These are phyloP conservation scores for Citropsis articulata DNA, from an alignment of 345 rosid genomes.

Conservation along the genomic window DNA sequence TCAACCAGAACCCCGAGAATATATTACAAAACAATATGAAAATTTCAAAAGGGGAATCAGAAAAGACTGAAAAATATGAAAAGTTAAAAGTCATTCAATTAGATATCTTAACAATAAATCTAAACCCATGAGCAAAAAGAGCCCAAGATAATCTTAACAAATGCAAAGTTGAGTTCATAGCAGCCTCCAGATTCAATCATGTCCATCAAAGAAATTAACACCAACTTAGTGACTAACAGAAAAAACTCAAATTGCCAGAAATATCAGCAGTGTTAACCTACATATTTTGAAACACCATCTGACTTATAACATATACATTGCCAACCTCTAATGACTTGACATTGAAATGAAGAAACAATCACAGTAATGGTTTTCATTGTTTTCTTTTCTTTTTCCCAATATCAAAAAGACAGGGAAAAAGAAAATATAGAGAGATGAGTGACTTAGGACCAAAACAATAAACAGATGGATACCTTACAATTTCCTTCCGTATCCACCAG, in stretches of 20 bases:
- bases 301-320: background rate
- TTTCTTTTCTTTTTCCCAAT: background rate
- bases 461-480: constrained; percentile 20
- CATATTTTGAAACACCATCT: background rate
- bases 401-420: background rate
- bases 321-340: background rate
- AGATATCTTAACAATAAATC: too few species aligned
- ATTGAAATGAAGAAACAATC: background rate
- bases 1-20: background rate
- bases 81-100: too few species aligned
- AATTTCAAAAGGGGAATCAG: background rate
- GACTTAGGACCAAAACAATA: background rate
- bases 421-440: background rate
- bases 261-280: background rate
- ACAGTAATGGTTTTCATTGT: background rate
- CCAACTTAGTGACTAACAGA: too few species aligned
- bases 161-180: background rate
- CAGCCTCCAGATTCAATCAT: too few species aligned
- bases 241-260: background rate
- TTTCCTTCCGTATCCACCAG: constrained; percentile 26
- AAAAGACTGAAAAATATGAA: background rate
- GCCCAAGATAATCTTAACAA: background rate
- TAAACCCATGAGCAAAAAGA: background rate
- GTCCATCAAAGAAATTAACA: background rate
- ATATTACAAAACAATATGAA: background rate